These are phyloP conservation scores for Yarrowia keelungensis DNA, from an alignment of 805 yeast species.

Conservation along the genomic window DNA sequence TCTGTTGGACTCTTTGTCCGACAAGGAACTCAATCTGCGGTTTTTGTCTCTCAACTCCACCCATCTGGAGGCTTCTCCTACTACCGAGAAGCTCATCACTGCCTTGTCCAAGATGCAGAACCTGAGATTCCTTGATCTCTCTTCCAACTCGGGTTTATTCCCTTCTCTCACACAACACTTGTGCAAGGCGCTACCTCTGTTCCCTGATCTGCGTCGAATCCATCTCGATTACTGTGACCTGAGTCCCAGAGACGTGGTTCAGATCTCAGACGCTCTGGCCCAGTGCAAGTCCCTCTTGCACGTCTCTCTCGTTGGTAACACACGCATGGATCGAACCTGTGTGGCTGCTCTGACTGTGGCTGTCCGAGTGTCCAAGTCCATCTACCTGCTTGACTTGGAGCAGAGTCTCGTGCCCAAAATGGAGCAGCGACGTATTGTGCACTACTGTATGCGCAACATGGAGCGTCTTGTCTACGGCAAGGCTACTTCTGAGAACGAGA, in stretches of 20 bases:
- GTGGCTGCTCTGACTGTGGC: conserved; percentile 73
- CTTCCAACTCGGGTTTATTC: conserved; percentile 71
- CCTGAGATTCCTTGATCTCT: conserved; percentile 75
- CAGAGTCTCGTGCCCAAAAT: conserved; percentile 64
- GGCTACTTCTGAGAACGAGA: conserved; percentile 20
- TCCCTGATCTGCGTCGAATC: conserved; percentile 66
- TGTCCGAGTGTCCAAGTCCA: conserved; percentile 67
- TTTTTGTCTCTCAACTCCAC: conserved; percentile 73
- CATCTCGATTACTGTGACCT: conserved; percentile 76
- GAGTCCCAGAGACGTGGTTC: conserved; percentile 60
- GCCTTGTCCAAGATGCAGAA: conserved; percentile 60
- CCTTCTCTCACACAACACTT: conserved; percentile 66
- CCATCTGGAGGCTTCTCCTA: conserved; percentile 55
- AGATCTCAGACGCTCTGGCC: conserved; percentile 71
- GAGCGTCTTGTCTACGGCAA: conserved; percentile 42
- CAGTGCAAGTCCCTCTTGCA: conserved; percentile 70
- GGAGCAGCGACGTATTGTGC: conserved; percentile 74
- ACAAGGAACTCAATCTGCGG: conserved; percentile 48
- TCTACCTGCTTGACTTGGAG: conserved; percentile 74
- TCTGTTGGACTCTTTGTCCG: conserved; percentile 41
- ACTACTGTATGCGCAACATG: conserved; percentile 82
- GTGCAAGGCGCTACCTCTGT: conserved; percentile 70
- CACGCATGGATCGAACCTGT: conserved; percentile 62
- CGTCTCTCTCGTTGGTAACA: conserved; percentile 71
- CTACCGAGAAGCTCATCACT: conserved; percentile 50